A percentile compares a stretch with the other conserved stretches of the same genome.
Evolutionary conservation across 2,329 filamentous ascomycete species (phyloP).

Genomic region (Diaporthe sp.): DNA sequence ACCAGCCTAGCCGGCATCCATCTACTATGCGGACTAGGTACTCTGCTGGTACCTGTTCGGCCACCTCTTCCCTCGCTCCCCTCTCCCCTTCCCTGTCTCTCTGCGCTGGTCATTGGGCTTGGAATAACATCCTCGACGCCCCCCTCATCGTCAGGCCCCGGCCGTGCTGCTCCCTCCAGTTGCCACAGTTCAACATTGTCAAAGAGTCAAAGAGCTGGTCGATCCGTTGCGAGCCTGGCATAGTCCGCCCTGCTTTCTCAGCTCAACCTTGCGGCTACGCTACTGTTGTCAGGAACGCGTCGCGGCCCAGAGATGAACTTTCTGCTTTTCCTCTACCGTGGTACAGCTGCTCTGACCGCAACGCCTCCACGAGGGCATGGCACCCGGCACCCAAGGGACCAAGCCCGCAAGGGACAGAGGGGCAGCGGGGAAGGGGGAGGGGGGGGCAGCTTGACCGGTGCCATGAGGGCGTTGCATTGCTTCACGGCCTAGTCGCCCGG

Average conservation of each 20-base stretch:
- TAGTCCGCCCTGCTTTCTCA: neutral
- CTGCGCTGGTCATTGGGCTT: neutral
- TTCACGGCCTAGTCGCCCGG: conserved; percentile 10
- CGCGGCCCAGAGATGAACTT: neutral
- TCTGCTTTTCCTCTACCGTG: conserved; percentile 6
- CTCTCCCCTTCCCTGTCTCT: neutral
- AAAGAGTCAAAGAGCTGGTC: neutral
- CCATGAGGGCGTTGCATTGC: conserved; percentile 22
- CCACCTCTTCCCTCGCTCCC: neutral
- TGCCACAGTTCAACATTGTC: neutral
- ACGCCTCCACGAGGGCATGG: neutral
- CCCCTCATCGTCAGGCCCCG: neutral
- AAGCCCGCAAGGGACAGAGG: neutral
- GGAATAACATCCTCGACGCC: conserved; percentile 1
- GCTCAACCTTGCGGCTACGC: conserved; percentile 2
- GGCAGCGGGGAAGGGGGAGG: neutral
- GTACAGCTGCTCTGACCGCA: neutral
- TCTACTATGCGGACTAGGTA: neutral
- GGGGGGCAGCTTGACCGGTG: neutral
- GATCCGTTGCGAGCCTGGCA: neutral
- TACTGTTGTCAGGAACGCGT: conserved; percentile 8
- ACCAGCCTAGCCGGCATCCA: conserved; percentile 12
- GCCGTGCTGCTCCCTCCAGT: neutral
- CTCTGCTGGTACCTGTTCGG: neutral
- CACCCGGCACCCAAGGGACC: neutral